Evolutionary conservation across 805 yeast genomes (phyloP).

Genomic region (Ogataea zsoltii): DNA sequence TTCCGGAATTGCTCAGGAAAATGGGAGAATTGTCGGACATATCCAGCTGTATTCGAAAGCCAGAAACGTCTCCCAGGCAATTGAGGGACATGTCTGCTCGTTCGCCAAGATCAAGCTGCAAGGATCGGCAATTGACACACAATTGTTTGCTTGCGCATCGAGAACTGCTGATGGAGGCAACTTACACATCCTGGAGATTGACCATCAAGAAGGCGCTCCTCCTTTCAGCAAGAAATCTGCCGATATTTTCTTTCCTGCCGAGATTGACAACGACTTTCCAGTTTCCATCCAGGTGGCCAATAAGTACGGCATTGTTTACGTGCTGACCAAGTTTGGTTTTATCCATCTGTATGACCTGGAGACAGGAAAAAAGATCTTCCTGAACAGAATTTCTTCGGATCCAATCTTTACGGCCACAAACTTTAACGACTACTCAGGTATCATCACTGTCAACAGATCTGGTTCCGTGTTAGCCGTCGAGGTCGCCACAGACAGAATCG

Average conservation of each 20-base stretch:
- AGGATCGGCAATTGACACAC: conserved; percentile 74
- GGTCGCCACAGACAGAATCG: conserved; percentile 76
- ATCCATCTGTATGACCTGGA: conserved; percentile 94
- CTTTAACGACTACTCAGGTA: conserved; percentile 74
- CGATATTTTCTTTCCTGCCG: conserved; percentile 95
- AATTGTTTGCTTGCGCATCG: conserved; percentile 91
- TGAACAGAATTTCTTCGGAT: conserved; percentile 94
- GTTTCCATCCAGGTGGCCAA: conserved; percentile 85
- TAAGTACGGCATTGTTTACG: conserved; percentile 81
- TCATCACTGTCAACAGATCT: conserved; percentile 87
- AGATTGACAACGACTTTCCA: conserved; percentile 95
- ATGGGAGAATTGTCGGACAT: conserved; percentile 93
- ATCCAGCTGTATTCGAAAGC: conserved; percentile 88
- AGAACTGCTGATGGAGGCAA: conserved; percentile 81
- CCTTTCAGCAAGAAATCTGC: conserved; percentile 83
- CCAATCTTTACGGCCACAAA: conserved; percentile 88
- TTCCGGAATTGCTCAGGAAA: conserved; percentile 92
- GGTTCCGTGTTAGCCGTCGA: conserved; percentile 96
- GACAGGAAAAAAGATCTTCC: conserved; percentile 87
- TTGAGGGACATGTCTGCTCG: conserved; percentile 95
- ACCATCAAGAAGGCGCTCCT: conserved; percentile 86
- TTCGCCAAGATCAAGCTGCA: conserved; percentile 77
- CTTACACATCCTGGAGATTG: conserved; percentile 93
- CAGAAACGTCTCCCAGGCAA: conserved; percentile 92
- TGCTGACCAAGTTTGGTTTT: conserved; percentile 94